These are phyloP conservation scores for Aspergillus fumigatus DNA, from an alignment of 2,329 filamentous ascomycete genomes.

Conservation along the genomic window DNA sequence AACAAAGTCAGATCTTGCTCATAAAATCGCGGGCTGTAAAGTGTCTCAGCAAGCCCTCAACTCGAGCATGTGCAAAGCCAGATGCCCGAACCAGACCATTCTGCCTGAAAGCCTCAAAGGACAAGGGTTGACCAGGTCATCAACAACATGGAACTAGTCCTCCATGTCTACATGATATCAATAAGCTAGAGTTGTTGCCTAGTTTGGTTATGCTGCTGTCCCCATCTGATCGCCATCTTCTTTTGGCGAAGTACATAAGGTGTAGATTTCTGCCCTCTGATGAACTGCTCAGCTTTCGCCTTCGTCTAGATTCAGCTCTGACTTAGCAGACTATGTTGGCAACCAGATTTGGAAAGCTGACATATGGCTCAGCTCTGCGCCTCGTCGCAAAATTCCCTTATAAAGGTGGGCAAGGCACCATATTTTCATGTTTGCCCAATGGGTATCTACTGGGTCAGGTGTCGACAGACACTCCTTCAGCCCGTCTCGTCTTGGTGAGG, in stretches of 20 bases:
- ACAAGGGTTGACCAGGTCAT: not conserved
- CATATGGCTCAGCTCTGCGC: not conserved
- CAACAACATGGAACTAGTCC: not conserved
- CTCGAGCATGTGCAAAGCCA: not conserved
- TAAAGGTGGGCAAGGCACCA: not conserved
- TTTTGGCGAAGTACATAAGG: not conserved
- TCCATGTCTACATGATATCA: not conserved
- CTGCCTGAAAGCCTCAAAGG: not conserved
- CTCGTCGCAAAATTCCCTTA: not conserved
- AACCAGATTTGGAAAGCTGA: not conserved
- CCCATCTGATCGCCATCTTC: slow-evolving; percentile 7
- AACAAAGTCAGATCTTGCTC: not conserved
- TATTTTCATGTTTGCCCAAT: not conserved
- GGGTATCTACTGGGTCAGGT: not conserved
- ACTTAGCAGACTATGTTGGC: not conserved
- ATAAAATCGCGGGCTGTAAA: not conserved
- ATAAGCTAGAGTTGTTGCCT: not conserved
- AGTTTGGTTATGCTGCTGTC: slow-evolving; percentile 1
- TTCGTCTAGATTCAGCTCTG: not conserved
- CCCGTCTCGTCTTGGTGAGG: not conserved
- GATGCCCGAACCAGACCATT: not conserved
- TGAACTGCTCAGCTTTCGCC: not conserved
- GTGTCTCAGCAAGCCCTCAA: not conserved
- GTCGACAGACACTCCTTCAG: not conserved
- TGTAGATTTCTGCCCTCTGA: not conserved